phyloP scores from a whole-genome alignment of 352 stramenopile genomes.

The Globisporangium okanoganense region DNA sequence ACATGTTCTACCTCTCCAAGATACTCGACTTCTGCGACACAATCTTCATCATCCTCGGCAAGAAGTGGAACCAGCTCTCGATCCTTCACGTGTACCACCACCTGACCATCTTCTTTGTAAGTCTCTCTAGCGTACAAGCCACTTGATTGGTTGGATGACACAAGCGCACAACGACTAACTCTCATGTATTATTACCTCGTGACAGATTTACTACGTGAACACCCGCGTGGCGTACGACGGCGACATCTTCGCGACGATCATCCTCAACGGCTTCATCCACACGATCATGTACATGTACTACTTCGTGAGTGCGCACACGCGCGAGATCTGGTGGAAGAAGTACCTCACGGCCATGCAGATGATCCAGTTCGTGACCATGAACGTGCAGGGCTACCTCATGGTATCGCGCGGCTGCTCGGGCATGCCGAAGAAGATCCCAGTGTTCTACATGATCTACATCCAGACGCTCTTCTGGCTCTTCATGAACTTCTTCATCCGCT shows the following conservation, averaged over 20 bases:
- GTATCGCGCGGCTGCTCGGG: constrained; percentile 88
- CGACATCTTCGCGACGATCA: constrained; percentile 96
- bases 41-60: constrained; percentile 98
- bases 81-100: constrained; percentile 99
- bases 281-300: constrained; percentile 99
- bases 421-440: constrained; percentile 68
- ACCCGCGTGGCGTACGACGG: constrained; percentile 94
- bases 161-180: background rate
- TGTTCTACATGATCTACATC: constrained; percentile 96
- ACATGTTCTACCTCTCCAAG: constrained; percentile 99
- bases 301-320: constrained; percentile 96
- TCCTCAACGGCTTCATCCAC: constrained; percentile 97
- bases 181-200: background rate
- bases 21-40: constrained; percentile 92
- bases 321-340: constrained; percentile 98
- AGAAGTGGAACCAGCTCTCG: constrained; percentile 97
- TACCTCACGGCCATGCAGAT: constrained; percentile 95
- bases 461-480: constrained; percentile 94
- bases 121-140: background rate
- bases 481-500: constrained; percentile 95
- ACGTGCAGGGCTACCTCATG: constrained; percentile 69
- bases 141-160: too few species aligned
- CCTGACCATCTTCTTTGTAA: constrained; percentile 92
- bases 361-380: constrained; percentile 91
- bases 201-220: constrained; percentile 95